Base-by-base conservation (phyloP, 805 yeast species). In the Nakazawaea populi region DNA sequence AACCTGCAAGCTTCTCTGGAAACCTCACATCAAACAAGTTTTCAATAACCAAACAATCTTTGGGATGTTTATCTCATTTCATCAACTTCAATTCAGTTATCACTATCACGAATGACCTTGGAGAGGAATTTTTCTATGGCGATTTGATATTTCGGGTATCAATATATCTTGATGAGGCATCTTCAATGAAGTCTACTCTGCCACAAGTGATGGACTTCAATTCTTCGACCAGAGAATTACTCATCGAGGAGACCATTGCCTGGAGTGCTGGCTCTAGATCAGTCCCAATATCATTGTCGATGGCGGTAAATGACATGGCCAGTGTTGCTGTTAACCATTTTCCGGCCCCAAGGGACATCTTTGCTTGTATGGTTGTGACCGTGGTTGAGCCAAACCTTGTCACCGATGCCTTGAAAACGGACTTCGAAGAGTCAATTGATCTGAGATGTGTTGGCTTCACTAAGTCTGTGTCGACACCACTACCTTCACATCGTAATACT, bases 111-210 rank as follows among this genome's bases (percentile, higher is more conserved):
- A 72, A 72, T 43, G 76, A 72, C 52, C 62, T 72, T 2, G 76
- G 76, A 4, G 76, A 72, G 28, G 58, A 58, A 42, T 65, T 63
- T 51, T 71, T 68, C 57, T 62, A 61, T 47, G 76, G 74, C 6
- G 55, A 60, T 29, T 56, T 60, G 2, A 2, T 30, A 49, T 0
- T 48, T 59, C 30, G 43, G 38, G 35, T n/a, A 7, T n/a, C 43
- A 3, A 46, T 46, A 9, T 3, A 39, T 10, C 35, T 32, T 34
- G 10, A 32, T 9, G n/a, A 7, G 4, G 47, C 24, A 3, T 18
- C 24, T 18, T 18, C 24, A 18, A 18, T 18, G 24, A 18, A 18
- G 24, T 18, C 24, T 18, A 18, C 24, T 18, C 2, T 18, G 24
- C 42, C 42, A 11, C 41, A 24, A 28, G 18, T 35, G 12, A 8